phyloP scores from a whole-genome alignment of 1,139 yeast species.

The Lodderomyces metapsilosis region DNA sequence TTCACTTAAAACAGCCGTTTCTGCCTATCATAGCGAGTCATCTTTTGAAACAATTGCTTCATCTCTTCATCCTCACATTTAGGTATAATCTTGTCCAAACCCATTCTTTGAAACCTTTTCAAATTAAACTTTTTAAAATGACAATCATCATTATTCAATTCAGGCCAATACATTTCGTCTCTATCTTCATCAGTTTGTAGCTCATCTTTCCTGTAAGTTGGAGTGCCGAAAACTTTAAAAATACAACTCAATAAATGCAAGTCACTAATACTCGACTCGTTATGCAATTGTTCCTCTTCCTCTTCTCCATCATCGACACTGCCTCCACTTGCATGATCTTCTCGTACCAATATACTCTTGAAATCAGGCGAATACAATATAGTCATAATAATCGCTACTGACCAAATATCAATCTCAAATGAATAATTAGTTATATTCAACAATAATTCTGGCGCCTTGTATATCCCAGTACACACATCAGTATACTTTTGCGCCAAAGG shows the following conservation, averaged over 20 bases:
- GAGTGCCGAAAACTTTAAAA: conserved; percentile 68
- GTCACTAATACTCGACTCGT: conserved; percentile 44
- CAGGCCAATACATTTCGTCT: conserved; percentile 35
- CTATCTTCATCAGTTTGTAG: conserved; percentile 36
- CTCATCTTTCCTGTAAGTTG: conserved; percentile 28
- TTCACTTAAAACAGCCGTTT: conserved; percentile 15
- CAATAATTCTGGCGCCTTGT: conserved; percentile 82
- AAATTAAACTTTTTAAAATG: conserved; percentile 34
- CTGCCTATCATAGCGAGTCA: conserved; percentile 25
- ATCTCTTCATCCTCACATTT: conserved; percentile 21
- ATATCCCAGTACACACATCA: conserved; percentile 76
- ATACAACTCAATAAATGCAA: conserved; percentile 63
- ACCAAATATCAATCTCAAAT: conserved; percentile 75
- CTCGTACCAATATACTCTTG: conserved; percentile 33
- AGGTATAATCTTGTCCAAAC: conserved; percentile 24
- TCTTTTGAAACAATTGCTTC: conserved; percentile 18
- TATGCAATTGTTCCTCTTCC: conserved; percentile 28
- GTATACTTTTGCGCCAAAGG: conserved; percentile 47
- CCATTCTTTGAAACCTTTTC: conserved; percentile 16
- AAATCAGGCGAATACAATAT: conserved; percentile 52
- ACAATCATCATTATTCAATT: conserved; percentile 28
- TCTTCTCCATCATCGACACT: background rate
- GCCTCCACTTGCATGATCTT: background rate
- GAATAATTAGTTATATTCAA: conserved; percentile 67
- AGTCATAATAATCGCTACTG: conserved; percentile 68